phyloP scores from a whole-genome alignment of 2,329 filamentous ascomycete species.

The Alternaria gaisen region DNA sequence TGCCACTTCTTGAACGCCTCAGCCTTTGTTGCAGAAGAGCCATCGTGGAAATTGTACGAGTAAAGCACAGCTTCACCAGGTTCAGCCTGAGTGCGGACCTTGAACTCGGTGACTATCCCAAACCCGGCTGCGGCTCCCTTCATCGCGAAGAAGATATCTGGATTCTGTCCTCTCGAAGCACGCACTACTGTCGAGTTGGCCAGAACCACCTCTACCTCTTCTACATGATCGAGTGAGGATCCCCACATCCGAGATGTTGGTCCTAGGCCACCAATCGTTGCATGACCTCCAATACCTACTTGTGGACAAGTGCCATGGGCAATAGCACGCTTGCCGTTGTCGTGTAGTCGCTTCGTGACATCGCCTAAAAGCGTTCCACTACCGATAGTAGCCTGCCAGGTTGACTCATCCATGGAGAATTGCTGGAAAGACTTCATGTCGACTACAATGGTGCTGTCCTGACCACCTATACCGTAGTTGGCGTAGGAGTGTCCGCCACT shows the following conservation, averaged over 20 bases:
- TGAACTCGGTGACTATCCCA: constrained; percentile 54
- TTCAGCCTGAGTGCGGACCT: constrained; percentile 48
- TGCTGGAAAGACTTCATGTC: constrained; percentile 60
- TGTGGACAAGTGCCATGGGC: constrained; percentile 57
- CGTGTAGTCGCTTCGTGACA: constrained; percentile 46
- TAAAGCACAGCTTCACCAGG: constrained; percentile 45
- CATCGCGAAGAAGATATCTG: constrained; percentile 55
- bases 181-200: constrained; percentile 52
- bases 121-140: constrained; percentile 55
- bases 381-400: constrained; percentile 58
- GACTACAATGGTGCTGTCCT: constrained; percentile 59
- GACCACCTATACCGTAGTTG: constrained; percentile 58
- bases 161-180: constrained; percentile 48
- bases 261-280: constrained; percentile 49
- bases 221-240: constrained; percentile 44
- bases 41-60: constrained; percentile 43
- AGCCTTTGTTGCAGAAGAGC: constrained; percentile 34
- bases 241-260: constrained; percentile 47
- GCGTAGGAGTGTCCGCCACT: constrained; percentile 72
- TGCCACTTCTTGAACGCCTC: constrained; percentile 50
- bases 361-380: constrained; percentile 60
- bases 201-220: constrained; percentile 51
- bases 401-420: constrained; percentile 55
- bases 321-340: constrained; percentile 53
- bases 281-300: constrained; percentile 50